Conservation (phyloP, 2,329 filamentous ascomycete genomes). For the Alternaria brassicae region DNA sequence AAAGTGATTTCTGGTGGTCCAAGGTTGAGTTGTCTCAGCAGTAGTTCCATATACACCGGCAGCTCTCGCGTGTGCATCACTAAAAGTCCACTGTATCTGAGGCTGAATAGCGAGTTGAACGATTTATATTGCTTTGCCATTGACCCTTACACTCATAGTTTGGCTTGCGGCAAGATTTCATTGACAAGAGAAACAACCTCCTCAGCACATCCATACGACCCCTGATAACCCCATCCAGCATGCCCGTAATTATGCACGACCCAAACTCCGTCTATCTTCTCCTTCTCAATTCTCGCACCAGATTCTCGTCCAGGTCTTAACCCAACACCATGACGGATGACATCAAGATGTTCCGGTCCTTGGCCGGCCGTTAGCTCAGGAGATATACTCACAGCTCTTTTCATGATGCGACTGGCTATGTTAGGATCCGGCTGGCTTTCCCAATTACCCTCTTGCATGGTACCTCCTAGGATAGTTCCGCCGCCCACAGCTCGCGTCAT, state of each 20-base stretch:
- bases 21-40: slow-evolving; percentile 48
- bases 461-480: slow-evolving; percentile 83
- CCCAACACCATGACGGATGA: slow-evolving; percentile 84
- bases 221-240: slow-evolving; percentile 74
- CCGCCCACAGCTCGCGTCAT: slow-evolving; percentile 80
- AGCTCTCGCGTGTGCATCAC: not conserved
- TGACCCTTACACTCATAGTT: not conserved
- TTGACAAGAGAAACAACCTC: not conserved
- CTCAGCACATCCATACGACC: slow-evolving; percentile 50
- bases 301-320: slow-evolving; percentile 74
- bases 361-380: slow-evolving; percentile 70
- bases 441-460: slow-evolving; percentile 79
- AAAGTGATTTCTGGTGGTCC: slow-evolving; percentile 69
- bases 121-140: not conserved
- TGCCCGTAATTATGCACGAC: slow-evolving; percentile 83
- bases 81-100: not conserved
- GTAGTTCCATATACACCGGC: slow-evolving; percentile 12
- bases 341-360: slow-evolving; percentile 70
- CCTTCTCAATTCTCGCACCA: slow-evolving; percentile 77
- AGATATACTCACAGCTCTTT: slow-evolving; percentile 68
- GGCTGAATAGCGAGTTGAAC: not conserved
- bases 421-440: slow-evolving; percentile 77
- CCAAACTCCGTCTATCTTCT: slow-evolving; percentile 66
- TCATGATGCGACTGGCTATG: slow-evolving; percentile 82
- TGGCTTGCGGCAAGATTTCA: not conserved